Percentiles rank a stretch among this genome's conserved stretches.
These are phyloP conservation scores for Jaminaea rosea DNA, from an alignment of 1,284 basidiomycete species.

Conservation along the genomic window DNA sequence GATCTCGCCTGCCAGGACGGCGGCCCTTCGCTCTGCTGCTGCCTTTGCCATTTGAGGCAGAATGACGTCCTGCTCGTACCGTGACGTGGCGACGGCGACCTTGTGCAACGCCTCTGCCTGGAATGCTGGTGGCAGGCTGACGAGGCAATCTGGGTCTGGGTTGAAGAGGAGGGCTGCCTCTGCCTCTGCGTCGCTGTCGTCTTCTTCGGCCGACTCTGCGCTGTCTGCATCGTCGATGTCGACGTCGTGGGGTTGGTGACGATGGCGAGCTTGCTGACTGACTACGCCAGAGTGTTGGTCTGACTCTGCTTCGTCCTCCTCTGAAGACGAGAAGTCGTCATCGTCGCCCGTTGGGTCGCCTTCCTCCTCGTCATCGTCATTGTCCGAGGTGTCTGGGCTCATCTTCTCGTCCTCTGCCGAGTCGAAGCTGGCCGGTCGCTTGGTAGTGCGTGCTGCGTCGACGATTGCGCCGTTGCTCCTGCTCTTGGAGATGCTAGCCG, in stretches of 20 bases:
- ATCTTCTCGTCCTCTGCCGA: slow-evolving; percentile 2
- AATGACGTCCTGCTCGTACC: slow-evolving; percentile 32
- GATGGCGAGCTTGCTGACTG: background rate
- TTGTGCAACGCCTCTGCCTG: slow-evolving; percentile 36
- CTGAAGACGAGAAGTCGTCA: background rate
- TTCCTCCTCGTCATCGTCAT: slow-evolving; percentile 3
- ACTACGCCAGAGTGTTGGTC: background rate
- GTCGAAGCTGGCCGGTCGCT: too few species aligned
- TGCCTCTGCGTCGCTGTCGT: slow-evolving; percentile 7
- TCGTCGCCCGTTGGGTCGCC: background rate
- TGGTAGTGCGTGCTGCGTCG: too few species aligned
- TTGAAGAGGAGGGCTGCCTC: slow-evolving; percentile 12
- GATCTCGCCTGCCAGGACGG: slow-evolving; percentile 29
- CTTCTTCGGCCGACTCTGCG: slow-evolving; percentile 4
- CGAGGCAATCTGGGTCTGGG: slow-evolving; percentile 39
- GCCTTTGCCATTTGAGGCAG: slow-evolving; percentile 24
- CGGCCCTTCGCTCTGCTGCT: slow-evolving; percentile 22
- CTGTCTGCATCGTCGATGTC: slow-evolving; percentile 8
- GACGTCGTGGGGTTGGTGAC: background rate
- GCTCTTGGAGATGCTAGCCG: background rate
- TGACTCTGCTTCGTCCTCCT: background rate
- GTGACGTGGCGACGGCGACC: slow-evolving; percentile 29
- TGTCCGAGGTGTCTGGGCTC: slow-evolving; percentile 2
- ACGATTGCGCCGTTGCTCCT: slow-evolving; percentile 10
- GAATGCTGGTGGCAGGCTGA: slow-evolving; percentile 37